Base-by-base conservation (phyloP, 1,139 yeast species). In the Debaryomyces coudertii region DNA sequence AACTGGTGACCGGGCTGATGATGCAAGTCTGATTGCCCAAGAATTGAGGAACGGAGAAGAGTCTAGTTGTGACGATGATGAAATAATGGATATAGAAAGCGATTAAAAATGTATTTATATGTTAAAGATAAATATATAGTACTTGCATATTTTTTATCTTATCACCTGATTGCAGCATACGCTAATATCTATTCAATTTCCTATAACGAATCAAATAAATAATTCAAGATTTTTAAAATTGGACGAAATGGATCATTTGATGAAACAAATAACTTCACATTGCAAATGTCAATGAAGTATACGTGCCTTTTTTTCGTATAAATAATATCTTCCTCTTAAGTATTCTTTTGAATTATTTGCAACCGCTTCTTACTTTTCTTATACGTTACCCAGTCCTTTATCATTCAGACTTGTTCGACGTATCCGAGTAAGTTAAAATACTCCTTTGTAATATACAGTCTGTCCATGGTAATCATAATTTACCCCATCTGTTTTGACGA, bases 51-150 rank as follows among this genome's bases (percentile, higher is more conserved):
- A 70, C 47, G 87, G 87, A 5, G 81, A 76, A 43, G 79, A 69
- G 18, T 76, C 83, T 2, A 78, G 83, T 56, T 86, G 79, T 45
- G 84, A 79, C 33, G 85, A 74, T 41, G 85, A 77, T 46, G 83
- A 78, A 47, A 73, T 78, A 6, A 83, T 84, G 86, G 87, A 82
- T 56, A 69, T 83, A 34, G 88, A 83, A 54, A 79, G 84, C 56
- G 85, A 81, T 44, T 73, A 24, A 16, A 7, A 23, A 18, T 22
- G 15, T 35, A 22, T 22, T 12, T 35, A 35, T 7, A 9, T 2
- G 22, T 2, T 29, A 29, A 7, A 22, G 22, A 22, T 23, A 14
- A 35, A 22, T n/a, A 35, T 35, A 35, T 20, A 20, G 18, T 22
- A 14, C 27, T n/a, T 14, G 15, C 15, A 23, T 23, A 7, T 35